Evolutionary conservation across 768 basidiomycete species (phyloP).

Genomic region (Amanita inopinata): DNA sequence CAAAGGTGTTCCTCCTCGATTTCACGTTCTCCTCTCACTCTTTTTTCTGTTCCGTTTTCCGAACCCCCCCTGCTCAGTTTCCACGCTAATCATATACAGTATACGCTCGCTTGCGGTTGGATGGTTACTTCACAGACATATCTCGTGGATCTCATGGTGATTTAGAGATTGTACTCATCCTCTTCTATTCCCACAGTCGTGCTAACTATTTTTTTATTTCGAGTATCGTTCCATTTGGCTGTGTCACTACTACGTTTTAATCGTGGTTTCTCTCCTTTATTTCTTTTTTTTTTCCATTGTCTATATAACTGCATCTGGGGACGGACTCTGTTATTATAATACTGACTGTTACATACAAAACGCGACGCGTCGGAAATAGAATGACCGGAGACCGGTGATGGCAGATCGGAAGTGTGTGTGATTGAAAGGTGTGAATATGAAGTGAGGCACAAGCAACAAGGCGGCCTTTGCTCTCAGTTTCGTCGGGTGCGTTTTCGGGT

Average conservation of each 20-base stretch:
- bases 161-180: not conserved
- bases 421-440: too few species aligned
- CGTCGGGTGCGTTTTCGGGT: conserved; percentile 8
- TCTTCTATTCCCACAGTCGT: not conserved
- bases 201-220: not conserved
- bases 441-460: too few species aligned
- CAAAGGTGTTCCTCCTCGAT: too few species aligned
- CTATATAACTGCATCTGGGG: conserved; percentile 7
- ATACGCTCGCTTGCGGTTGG: not conserved
- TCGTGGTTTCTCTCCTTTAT: conserved; percentile 1
- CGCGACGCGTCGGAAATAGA: too few species aligned
- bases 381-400: too few species aligned
- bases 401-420: too few species aligned
- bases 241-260: too few species aligned
- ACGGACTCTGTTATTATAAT: too few species aligned
- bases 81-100: not conserved
- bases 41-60: not conserved
- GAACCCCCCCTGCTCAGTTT: not conserved
- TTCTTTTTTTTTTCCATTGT: conserved; percentile 6
- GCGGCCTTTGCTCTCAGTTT: too few species aligned
- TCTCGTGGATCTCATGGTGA: not conserved
- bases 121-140: not conserved
- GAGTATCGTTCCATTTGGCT: too few species aligned
- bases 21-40: too few species aligned
- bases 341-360: too few species aligned